Evolutionary conservation across 2,329 filamentous ascomycete genomes (phyloP), one percentile per base, ranked within the genome.

Genomic region (Gliomastix tumulicola): DNA sequence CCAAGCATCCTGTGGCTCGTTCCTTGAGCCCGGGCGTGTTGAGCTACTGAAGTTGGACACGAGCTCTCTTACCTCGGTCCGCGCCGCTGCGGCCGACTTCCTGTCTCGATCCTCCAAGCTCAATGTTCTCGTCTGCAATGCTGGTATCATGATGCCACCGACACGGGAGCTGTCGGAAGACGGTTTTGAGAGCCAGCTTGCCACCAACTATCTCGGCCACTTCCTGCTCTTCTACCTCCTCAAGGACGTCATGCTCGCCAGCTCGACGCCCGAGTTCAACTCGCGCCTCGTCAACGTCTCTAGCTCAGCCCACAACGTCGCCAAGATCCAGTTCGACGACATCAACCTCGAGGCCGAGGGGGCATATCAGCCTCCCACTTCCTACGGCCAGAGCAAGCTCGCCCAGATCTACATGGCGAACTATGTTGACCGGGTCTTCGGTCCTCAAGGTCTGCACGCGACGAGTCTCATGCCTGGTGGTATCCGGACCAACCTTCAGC

Each of bases 181-280:
- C 15, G 46, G 48, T 3, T 48, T 47, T 21, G 48, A 50, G 42
- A 49, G 49, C 0, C 70, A 76, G 40, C 66, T 76, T 40, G 71
- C 62, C 21, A 66, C 60, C 11, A 74, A 76, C 46, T 65, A 76
- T 45, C 50, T 78, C 3, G 61, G 54, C 6, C 69, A 75, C 44
- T 76, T 76, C 53, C 59, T 75, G 0, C 58, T 76, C 12, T 66
- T 71, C 45, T 55, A 69, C 10, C 56, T 73, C 1, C 53, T 76
- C 19, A 64, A 64, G 31, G 49, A 58, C 1, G 45, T 56, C 1
- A 48, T 74, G 6, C 51, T 72, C 3, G 42, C 53, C 1, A 56
- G 56, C 13, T 46, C 59, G 3, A 63, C 59, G 0, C 50, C 61
- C 0, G 41, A 48, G 0, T 67, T 65, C 37, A 44, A 56, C 15